A percentile compares a stretch with the other conserved stretches of the same genome.
phyloP scores from a whole-genome alignment of 2,329 filamentous ascomycete species.

The Orbilia ellipsospora region DNA sequence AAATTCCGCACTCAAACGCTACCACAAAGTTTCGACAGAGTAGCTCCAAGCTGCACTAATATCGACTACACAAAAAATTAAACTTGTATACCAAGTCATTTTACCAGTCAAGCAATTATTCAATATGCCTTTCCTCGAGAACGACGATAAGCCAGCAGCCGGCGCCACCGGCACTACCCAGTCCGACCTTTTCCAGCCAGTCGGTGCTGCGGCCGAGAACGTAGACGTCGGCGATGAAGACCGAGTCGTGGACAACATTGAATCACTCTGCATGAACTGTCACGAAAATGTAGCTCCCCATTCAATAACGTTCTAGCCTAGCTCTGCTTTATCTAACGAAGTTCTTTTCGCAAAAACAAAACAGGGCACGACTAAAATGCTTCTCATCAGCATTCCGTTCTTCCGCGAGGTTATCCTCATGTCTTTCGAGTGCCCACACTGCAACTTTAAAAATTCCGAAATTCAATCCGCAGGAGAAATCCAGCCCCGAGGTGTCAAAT shows the following conservation, averaged over 20 bases:
- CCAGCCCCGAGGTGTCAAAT: slow-evolving; percentile 86
- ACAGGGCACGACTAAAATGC: slow-evolving; percentile 83
- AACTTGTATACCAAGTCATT: too few species aligned
- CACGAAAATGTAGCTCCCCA: slow-evolving; percentile 73
- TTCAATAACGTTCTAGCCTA: neutral
- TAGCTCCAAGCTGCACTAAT: too few species aligned
- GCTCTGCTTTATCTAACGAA: slow-evolving; percentile 12
- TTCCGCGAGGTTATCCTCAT: slow-evolving; percentile 98
- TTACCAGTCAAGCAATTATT: neutral
- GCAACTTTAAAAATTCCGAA: slow-evolving; percentile 88
- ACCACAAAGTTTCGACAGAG: too few species aligned
- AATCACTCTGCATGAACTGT: slow-evolving; percentile 89
- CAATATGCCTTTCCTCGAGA: slow-evolving; percentile 49
- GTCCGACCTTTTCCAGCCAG: slow-evolving; percentile 58
- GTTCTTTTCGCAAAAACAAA: slow-evolving; percentile 62
- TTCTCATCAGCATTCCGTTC: slow-evolving; percentile 92
- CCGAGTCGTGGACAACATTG: slow-evolving; percentile 65
- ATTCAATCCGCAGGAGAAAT: slow-evolving; percentile 92
- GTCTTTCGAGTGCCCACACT: slow-evolving; percentile 94
- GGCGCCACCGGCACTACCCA: slow-evolving; percentile 21
- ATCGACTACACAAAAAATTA: too few species aligned
- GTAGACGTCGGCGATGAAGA: slow-evolving; percentile 48
- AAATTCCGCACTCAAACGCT: too few species aligned
- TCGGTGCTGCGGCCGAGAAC: slow-evolving; percentile 57
- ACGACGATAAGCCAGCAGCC: slow-evolving; percentile 19